These are phyloP conservation scores for Colletotrichum euphorbiae DNA, from an alignment of 2,329 filamentous ascomycete genomes.

Conservation along the genomic window DNA sequence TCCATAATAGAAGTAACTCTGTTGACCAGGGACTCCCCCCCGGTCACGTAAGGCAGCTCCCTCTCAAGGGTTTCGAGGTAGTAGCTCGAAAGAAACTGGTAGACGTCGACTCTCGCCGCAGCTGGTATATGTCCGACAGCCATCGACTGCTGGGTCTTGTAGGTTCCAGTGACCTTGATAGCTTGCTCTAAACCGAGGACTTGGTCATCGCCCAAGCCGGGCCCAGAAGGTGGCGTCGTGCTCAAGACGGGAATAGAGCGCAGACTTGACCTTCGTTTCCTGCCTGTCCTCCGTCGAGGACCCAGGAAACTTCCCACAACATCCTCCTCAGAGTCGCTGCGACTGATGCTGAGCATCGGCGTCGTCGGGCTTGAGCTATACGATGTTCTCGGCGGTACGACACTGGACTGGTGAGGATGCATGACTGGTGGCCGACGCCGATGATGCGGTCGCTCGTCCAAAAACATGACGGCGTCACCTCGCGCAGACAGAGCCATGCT, in stretches of 20 bases:
- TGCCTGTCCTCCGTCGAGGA: conserved; percentile 53
- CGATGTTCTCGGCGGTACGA: conserved; percentile 52
- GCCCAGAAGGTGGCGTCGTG: conserved; percentile 66
- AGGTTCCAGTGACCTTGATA: conserved; percentile 67
- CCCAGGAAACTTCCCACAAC: conserved; percentile 70
- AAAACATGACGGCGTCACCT: conserved; percentile 70
- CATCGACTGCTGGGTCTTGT: conserved; percentile 72
- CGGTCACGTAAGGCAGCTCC: conserved; percentile 58
- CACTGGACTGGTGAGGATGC: conserved; percentile 49
- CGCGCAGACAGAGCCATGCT: conserved; percentile 69
- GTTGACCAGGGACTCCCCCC: conserved; percentile 54
- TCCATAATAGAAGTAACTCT: conserved; percentile 65
- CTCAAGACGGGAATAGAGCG: conserved; percentile 52
- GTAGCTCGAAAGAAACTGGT: conserved; percentile 66
- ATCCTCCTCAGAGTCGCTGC: conserved; percentile 75
- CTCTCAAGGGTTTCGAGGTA: conserved; percentile 67
- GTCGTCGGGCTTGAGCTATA: conserved; percentile 62
- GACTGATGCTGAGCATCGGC: conserved; percentile 66
- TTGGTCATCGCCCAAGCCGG: conserved; percentile 54
- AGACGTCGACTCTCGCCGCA: conserved; percentile 61
- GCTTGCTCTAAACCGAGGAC: conserved; percentile 68
- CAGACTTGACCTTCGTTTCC: conserved; percentile 57
- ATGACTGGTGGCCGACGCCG: conserved; percentile 56
- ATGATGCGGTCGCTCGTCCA: conserved; percentile 67
- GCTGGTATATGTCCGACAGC: conserved; percentile 69